Percentiles rank a stretch among this genome's conserved stretches.
Conservation (phyloP, 2,329 filamentous ascomycete genomes). For the Trichoderma asperellum region DNA sequence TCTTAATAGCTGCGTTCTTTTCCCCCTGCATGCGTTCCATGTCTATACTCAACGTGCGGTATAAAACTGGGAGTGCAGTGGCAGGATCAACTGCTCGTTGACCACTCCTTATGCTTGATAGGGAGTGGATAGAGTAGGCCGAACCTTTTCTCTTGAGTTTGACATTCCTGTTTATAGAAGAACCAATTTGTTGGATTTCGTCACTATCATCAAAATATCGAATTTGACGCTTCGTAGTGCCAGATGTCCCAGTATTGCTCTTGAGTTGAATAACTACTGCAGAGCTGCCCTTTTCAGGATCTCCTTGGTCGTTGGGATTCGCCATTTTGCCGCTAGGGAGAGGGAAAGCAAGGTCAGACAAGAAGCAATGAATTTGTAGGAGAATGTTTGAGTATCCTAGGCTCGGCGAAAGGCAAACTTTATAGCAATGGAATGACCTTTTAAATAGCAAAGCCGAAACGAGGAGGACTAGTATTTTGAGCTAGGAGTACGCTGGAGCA, state of each 20-base stretch:
- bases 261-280: background rate
- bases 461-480: background rate
- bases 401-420: background rate
- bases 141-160: background rate
- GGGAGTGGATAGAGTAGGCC: background rate
- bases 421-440: background rate
- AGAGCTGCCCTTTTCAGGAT: background rate
- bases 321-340: background rate
- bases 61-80: background rate
- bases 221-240: background rate
- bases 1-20: background rate
- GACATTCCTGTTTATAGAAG: background rate
- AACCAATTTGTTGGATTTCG: background rate
- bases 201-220: background rate
- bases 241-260: background rate
- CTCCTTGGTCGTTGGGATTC: background rate
- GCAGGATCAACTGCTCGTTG: background rate
- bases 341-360: background rate
- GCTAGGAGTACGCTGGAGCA: background rate
- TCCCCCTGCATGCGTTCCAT: background rate
- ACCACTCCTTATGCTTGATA: background rate
- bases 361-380: background rate
- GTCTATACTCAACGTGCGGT: background rate
- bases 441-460: background rate
- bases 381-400: background rate